Evolutionary conservation across 768 basidiomycete genomes (phyloP), one percentile per base, ranked within the genome.

Genomic region (Mycena indigotica): DNA sequence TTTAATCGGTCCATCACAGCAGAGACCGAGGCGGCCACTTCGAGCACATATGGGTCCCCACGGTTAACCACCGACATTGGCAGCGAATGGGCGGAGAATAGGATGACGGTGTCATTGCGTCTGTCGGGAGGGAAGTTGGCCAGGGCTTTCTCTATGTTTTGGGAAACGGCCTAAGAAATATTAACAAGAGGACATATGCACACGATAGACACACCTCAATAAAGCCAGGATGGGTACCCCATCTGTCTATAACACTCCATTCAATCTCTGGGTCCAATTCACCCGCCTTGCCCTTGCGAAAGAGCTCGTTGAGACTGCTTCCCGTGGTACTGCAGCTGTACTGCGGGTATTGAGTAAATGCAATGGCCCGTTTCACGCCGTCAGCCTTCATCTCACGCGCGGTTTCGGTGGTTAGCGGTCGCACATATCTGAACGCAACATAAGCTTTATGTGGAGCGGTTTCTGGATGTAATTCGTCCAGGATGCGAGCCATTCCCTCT

Each of bases 1-100:
- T 84, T 79, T 23, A 99, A 80, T 48, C 90, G 82, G 61, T 87
- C 80, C 95, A 99, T 98, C 56, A 98, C 94, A 28, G 93, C 90
- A 38, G 89, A 84, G 6, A 98, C 97, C 15, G 95, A 88, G 16
- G 95, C 91, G 17, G 95, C 92, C 29, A 99, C 97, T 74, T 99
- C 97, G 32, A 93, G 78, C 30, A 97, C 80, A 75, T 99, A 98
- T 10, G 97, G 96, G 75, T 99, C 97, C 39, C 97, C 97, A 65
- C 97, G 93, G 78, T 98, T 98, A 61, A 98, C 94, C 61, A 98
- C 93, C 4, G 94, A 95, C 87, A 99, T 93, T 25, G 97, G 97
- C 39, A 99, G 77, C 5, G 97, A 98, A 68, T 99, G 97, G 3
- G 97, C 97, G 1, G 96, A 98, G 77, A 98, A 98, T 54, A 98